Evolutionary conservation across 306 rosid genomes (phyloP).

Genomic region (Vachellia pachyceras): DNA sequence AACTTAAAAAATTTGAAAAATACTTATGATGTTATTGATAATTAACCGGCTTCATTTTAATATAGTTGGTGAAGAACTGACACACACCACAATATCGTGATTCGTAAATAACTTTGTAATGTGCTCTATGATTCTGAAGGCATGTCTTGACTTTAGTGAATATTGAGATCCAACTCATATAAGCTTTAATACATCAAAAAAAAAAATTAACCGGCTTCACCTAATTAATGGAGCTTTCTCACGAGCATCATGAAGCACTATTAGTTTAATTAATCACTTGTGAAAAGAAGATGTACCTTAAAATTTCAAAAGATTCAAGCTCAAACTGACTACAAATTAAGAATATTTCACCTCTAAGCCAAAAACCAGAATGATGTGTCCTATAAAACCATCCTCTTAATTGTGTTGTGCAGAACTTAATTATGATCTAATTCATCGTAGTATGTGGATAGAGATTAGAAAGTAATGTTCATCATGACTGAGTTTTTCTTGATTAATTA

Average conservation of each 20-base stretch:
- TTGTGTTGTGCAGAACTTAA: too few species aligned
- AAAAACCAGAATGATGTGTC: not conserved
- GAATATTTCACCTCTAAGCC: not conserved
- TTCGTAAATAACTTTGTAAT: too few species aligned
- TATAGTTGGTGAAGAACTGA: too few species aligned
- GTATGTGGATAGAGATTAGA: not conserved
- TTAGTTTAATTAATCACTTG: not conserved
- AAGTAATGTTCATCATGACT: not conserved
- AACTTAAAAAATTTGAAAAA: not conserved
- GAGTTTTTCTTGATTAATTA: not conserved
- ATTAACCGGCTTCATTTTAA: too few species aligned
- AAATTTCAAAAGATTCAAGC: not conserved
- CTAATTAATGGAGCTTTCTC: not conserved
- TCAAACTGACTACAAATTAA: not conserved
- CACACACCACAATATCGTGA: too few species aligned
- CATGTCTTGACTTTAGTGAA: too few species aligned
- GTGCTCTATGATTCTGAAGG: too few species aligned
- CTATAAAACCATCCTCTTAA: too few species aligned
- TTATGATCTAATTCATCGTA: not conserved
- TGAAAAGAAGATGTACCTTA: not conserved
- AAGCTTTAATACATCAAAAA: too few species aligned
- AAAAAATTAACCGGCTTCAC: not conserved
- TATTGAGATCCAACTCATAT: too few species aligned
- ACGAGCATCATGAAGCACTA: not conserved
- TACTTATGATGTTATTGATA: too few species aligned